A percentile compares a stretch with the other conserved stretches of the same genome.
Evolutionary conservation across 257 asterid genomes (phyloP).

Genomic region (Asclepias syriaca): DNA sequence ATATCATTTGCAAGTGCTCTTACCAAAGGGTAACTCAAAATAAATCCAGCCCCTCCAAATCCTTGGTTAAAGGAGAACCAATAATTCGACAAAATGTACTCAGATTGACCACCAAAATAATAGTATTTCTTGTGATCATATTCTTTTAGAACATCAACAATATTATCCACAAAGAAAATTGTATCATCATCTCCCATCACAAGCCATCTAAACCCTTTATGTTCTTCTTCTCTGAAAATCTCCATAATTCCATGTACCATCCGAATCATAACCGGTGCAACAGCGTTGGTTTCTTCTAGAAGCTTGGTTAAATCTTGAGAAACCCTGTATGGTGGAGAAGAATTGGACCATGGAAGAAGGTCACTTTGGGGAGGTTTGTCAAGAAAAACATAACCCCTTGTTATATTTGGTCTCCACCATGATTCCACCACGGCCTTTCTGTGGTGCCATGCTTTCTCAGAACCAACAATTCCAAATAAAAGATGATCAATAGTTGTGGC

Average conservation of each 20-base stretch:
- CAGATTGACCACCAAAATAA: slow-evolving; percentile 51
- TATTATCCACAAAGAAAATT: slow-evolving; percentile 3
- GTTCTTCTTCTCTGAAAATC: slow-evolving; percentile 32
- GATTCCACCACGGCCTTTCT: slow-evolving; percentile 49
- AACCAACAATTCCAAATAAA: slow-evolving; percentile 52
- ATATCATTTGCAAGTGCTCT: slow-evolving; percentile 43
- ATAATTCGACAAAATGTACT: slow-evolving; percentile 40
- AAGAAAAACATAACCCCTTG: slow-evolving; percentile 41
- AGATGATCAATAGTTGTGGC: slow-evolving; percentile 42
- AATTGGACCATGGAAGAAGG: slow-evolving; percentile 53
- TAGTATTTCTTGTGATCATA: slow-evolving; percentile 43
- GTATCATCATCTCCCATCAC: slow-evolving; percentile 82
- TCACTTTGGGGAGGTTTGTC: slow-evolving; percentile 32
- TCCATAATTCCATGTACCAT: slow-evolving; percentile 60
- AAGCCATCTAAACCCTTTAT: slow-evolving; percentile 43
- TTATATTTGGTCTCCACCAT: slow-evolving; percentile 67
- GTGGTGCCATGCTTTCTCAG: slow-evolving; percentile 39
- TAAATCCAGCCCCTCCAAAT: slow-evolving; percentile 68
- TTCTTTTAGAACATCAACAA: slow-evolving; percentile 36
- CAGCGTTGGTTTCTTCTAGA: slow-evolving; percentile 16
- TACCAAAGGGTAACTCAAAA: slow-evolving; percentile 53
- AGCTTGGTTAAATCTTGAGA: slow-evolving; percentile 35
- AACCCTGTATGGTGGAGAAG: slow-evolving; percentile 49
- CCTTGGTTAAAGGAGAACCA: slow-evolving; percentile 51
- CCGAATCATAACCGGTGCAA: slow-evolving; percentile 19